Evolutionary conservation across 176 grass and related monocot species (phyloP), one percentile per base, ranked within the genome.

Genomic region (Themeda triandra): DNA sequence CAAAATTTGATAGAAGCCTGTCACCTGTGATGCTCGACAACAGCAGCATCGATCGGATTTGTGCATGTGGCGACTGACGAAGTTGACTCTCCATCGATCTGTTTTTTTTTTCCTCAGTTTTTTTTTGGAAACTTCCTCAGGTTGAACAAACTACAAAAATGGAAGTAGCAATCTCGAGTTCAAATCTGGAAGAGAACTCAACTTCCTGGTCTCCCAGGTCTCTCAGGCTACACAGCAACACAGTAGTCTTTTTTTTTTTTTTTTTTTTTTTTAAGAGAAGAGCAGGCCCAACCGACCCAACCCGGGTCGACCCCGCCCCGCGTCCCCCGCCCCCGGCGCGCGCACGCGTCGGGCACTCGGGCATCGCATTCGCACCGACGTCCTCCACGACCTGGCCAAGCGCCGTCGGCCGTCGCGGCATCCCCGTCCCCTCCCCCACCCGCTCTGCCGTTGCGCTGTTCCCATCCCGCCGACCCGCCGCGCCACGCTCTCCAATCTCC

Each of bases 391-490:
- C 6, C 31, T n/a, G n/a, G n/a, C 35, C 37, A 2, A 42, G 11
- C 42, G 33, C 27, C 81, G 74, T 60, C 60, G 27, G 33, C 27
- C 81, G 74, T 60, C 60, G 27, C 37, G 25, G 31, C n/a, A 6
- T 25, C 15, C 56, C 63, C 33, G 37, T 39, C 37, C 37, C 37
- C 37, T 27, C 24, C 8, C 71, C 77, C 56, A 67, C 84, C 83
- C 62, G 63, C 66, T 73, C 37, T 72, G 63, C 92, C 85, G 73
- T 40, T 87, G 68, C 13, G 79, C 88, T 51, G 70, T 86, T 89
- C 51, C 79, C 86, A 84, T 92, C 89, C 44, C 73, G 53, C 89
- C 76, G 71, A 81, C 73, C 71, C 68, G 66, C 63, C 3, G 72
- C 29, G 27, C 80, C 33, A 28, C 49, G 32, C 72, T 41, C 72